Evolutionary conservation across 1,284 basidiomycete genomes (phyloP), one percentile per base, ranked within the genome.

Genomic region (Macrocybe sp.): DNA sequence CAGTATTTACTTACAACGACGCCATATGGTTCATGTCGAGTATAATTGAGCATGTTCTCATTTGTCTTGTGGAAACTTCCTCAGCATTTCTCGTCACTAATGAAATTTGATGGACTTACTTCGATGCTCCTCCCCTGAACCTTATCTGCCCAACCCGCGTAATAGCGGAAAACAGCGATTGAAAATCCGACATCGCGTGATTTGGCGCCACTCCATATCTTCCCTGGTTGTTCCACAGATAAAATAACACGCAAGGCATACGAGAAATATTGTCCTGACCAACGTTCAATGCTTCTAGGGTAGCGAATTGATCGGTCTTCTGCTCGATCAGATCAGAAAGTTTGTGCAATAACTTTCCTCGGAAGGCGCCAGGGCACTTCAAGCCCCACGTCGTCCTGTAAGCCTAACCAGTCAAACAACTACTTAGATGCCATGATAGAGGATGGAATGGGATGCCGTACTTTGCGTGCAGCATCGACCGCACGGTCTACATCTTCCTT

Each of bases 21-120:
- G 57, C 92, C 92, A 58, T 91, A 85, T n/a, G 92, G 92, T 68
- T 96, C 92, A 63, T 92, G 89, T 31, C 82, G 75, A 12, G 89
- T 86, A 68, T 87, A 91, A 2, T 75, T 78, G 50, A 90, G 69
- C 63, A 85, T 88, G 29, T 60, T 60, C 54, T 83, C 74, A 50
- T 68, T 67, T 37, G 82, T 85, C 79, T 78, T 10, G 40, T 22
- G 14, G 37, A 16, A 11, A 14, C 12, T 36, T 33, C 9, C 12
- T 45, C 7, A 29, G 32, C 10, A 9, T 31, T 37, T n/a, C 12
- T 12, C n/a, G 7, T 29, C 11, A 16, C 32, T 11, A 11, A n/a
- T 12, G 16, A 35, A 48, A 16, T 8, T 2, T 8, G 4, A 30
- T 45, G 71, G 52, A 54, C 66, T 44, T 48, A 74, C 74, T 65